Evolutionary conservation across 345 rosid species (phyloP), one percentile per base, ranked within the genome.

Genomic region (Syzygium oleosum): DNA sequence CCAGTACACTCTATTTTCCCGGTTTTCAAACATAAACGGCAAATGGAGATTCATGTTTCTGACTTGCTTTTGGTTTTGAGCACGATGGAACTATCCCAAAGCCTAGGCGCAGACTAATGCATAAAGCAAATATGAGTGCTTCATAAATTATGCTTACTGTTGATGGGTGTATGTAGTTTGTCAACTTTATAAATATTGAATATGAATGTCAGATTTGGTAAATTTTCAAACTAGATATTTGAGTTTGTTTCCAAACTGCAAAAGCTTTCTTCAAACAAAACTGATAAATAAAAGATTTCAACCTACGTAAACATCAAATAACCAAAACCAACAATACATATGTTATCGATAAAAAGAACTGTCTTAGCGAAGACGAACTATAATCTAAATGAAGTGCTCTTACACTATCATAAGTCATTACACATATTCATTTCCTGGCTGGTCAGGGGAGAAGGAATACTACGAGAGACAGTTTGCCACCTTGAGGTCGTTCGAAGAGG

Each of bases 381-480:
- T 25, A 16, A 84, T 49, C 55, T 25, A 12, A 46, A 84, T 38
- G 80, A 23, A 23, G 63, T 16, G 46, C 5, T 34, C 25, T 77
- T 31, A 29, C 12, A 23, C 10, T 56, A 56, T 23, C 13, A 23
- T 10, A 23, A 77, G 84, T 77, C 84, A 6, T 31, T 31, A 29
- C 43, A 5, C 21, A 25, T 51, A 5, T 46, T 84, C 38, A 25
- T 84, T 84, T 84, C 38, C 54, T 51, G 34, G 63, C 22, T n/a
- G 55, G 7, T 49, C 79, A 91, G 93, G 89, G 51, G 93, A 90
- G 90, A 91, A 89, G 85, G 88, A 90, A 56, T 91, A 91, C 91
- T 90, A 91, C 80, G 90, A 89, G 73, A 91, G 77, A 56, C 93
- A 89, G 83, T 87, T 90, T 73, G 90, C 89, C 9, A 91, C 89